Evolutionary conservation across 2,329 filamentous ascomycete species (phyloP), one percentile per base, ranked within the genome.

Genomic region (Colletotrichum orchidophilum): DNA sequence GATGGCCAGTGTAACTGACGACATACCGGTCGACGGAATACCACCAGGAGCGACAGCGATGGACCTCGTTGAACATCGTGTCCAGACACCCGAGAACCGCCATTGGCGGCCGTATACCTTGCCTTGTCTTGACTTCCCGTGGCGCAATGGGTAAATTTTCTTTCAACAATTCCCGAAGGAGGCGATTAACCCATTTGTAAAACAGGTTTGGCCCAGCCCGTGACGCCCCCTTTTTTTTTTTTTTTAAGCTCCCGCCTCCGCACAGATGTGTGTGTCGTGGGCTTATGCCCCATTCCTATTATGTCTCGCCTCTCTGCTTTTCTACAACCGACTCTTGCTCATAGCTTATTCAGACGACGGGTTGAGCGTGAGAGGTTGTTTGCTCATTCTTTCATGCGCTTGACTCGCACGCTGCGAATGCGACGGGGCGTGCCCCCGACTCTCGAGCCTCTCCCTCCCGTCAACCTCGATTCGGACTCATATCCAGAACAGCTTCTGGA

Each of bases 301-400:
- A 35, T 26, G 53, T n/a, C 42, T 54, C 33, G 18, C 12, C 42
- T 42, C 26, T 49, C 33, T 29, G 21, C 42, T 35, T 52, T 42
- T 12, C 21, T 29, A 42, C n/a, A 21, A 24, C 18, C n/a, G 33
- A 24, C 18, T 33, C 52, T 42, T 63, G 29, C 58, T 52, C n/a
- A 35, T 46, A 59, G 64, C 68, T 58, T 63, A 53, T 68, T 68
- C 64, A 58, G 64, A 71, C 68, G 68, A 63, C 68, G 64, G 33
- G 39, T 57, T 13, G 39, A 29, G 21, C 26, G 27, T 35, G 31
- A 33, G 13, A 31, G 15, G n/a, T 31, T 63, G 26, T 58, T 50
- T 57, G 53, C 54, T 65, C 24, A 33, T 65, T 9, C n/a, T 62
- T 61, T 61, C 46, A 68, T 71, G 58, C 58, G 33, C 21, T 8